A percentile compares a stretch with the other conserved stretches of the same genome.
Conservation (phyloP, 192 early-diverging fungal species). For the Coemansia reversa region DNA sequence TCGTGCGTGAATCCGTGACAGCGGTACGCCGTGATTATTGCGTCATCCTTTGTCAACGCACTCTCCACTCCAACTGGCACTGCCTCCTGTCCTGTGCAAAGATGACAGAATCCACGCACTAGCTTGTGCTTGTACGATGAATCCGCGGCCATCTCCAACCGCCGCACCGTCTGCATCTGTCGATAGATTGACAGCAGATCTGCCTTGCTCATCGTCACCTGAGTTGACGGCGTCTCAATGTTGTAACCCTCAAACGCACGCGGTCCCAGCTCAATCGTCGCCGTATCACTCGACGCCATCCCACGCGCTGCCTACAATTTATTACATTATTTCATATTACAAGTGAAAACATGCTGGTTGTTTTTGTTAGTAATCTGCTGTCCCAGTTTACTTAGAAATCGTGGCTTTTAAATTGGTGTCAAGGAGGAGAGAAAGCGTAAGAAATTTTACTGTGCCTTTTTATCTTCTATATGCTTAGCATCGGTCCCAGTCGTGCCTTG, state of each 20-base stretch:
- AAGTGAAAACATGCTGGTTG: too few species aligned
- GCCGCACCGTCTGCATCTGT: conserved; percentile 84
- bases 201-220: conserved; percentile 64
- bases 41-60: conserved; percentile 87
- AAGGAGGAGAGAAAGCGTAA: not conserved
- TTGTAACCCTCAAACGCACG: conserved; percentile 81
- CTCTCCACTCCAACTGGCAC: conserved; percentile 90
- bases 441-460: not conserved
- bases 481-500: not conserved
- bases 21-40: conserved; percentile 95
- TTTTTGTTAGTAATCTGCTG: too few species aligned
- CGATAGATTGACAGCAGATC: conserved; percentile 83
- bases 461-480: not conserved
- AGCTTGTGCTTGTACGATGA: conserved; percentile 94
- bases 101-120: conserved; percentile 98
- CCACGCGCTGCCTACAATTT: conserved; percentile 26
- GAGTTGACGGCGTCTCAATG: conserved; percentile 66
- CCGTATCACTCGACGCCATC: conserved; percentile 34
- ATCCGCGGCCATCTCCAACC: conserved; percentile 93
- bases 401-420: too few species aligned
- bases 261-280: conserved; percentile 73
- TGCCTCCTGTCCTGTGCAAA: conserved; percentile 96
- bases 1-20: conserved; percentile 96
- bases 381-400: too few species aligned
- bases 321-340: not conserved